Percentiles rank a stretch among this genome's conserved stretches.
These are phyloP conservation scores for Mucor indicus DNA, from an alignment of 371 early-diverging fungal genomes.

Conservation along the genomic window DNA sequence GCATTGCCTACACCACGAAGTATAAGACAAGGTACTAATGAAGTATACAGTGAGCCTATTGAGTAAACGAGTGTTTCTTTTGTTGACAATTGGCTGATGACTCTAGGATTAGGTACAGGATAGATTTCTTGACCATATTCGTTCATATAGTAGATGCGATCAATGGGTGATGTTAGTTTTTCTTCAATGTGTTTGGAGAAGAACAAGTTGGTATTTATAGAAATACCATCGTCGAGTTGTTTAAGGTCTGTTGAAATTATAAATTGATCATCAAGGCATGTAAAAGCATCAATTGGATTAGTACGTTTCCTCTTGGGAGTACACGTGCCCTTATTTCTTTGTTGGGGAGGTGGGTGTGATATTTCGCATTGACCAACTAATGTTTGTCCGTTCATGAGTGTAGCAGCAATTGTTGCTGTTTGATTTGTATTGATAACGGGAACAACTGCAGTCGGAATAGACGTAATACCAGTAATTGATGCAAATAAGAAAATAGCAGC, in stretches of 20 bases:
- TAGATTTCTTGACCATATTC: conserved; percentile 68
- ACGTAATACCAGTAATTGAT: conserved; percentile 55
- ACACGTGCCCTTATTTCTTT: neutral
- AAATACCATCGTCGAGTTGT: conserved; percentile 1
- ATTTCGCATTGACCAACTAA: conserved; percentile 72
- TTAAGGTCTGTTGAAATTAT: neutral
- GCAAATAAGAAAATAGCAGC: conserved; percentile 70
- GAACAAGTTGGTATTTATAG: conserved; percentile 41
- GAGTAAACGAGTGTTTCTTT: conserved; percentile 62
- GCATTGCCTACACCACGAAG: conserved; percentile 65
- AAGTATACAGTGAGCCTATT: conserved; percentile 74
- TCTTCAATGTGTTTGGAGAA: conserved; percentile 49
- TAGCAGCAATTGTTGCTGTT: conserved; percentile 62
- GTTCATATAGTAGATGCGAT: conserved; percentile 68
- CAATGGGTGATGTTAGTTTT: conserved; percentile 51
- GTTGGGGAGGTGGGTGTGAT: conserved; percentile 51
- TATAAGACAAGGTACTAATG: conserved; percentile 67
- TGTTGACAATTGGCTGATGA: conserved; percentile 50
- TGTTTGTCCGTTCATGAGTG: conserved; percentile 52
- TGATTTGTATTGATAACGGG: conserved; percentile 66
- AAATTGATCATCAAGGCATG: conserved; percentile 23
- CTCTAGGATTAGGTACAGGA: conserved; percentile 64
- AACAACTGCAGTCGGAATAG: conserved; percentile 57
- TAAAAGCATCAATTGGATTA: conserved; percentile 48
- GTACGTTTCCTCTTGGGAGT: conserved; percentile 8